Conservation (phyloP, 495 filamentous ascomycete genomes). For the Xylaria venustula region DNA sequence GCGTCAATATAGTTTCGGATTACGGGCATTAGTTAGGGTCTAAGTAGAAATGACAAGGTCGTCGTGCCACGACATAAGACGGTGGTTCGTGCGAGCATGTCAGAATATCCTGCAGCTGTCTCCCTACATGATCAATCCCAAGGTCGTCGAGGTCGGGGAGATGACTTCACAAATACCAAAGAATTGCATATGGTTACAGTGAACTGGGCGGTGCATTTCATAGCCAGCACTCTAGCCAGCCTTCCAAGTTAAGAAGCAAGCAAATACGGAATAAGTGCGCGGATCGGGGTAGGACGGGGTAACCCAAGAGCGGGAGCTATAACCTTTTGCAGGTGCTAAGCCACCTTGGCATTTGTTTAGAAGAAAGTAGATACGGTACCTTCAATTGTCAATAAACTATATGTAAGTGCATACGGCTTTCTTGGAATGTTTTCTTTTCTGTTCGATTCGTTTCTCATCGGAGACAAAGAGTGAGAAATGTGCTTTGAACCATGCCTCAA, state of each 20-base stretch:
- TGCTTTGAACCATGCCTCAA: too few relatives aligned
- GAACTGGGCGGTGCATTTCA: not conserved
- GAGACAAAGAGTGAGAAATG: too few relatives aligned
- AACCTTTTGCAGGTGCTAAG: conserved; percentile 9
- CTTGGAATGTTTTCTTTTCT: too few relatives aligned
- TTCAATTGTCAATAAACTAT: too few relatives aligned
- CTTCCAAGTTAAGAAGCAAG: too few relatives aligned
- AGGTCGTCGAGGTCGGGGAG: not conserved
- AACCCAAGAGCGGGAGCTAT: not conserved
- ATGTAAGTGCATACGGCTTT: too few relatives aligned
- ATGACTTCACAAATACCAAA: not conserved
- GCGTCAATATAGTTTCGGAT: not conserved
- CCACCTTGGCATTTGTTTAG: not conserved
- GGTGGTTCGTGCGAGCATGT: not conserved
- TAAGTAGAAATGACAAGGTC: not conserved
- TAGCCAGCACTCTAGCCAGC: not conserved
- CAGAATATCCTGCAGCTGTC: not conserved
- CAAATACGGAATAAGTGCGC: too few relatives aligned
- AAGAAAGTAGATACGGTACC: too few relatives aligned
- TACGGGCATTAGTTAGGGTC: not conserved
- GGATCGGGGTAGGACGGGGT: not conserved
- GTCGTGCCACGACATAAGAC: not conserved
- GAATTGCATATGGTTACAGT: not conserved
- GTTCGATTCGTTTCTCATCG: too few relatives aligned
- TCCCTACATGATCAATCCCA: not conserved